These are phyloP conservation scores for Quercus agrifolia DNA, from an alignment of 306 rosid species.

Conservation along the genomic window DNA sequence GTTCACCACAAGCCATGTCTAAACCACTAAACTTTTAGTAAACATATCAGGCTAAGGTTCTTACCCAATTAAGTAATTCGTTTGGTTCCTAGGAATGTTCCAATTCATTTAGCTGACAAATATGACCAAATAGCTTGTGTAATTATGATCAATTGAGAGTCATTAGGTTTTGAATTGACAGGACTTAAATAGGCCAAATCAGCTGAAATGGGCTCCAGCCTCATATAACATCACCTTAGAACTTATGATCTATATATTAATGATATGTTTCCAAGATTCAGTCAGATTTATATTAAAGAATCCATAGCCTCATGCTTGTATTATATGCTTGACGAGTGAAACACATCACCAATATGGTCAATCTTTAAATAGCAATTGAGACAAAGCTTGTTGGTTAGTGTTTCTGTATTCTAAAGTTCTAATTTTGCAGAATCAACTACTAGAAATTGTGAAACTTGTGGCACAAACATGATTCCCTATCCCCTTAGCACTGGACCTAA, in stretches of 20 bases:
- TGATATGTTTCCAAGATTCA: background rate
- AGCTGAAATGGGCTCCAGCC: background rate
- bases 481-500: slow-evolving; percentile 66
- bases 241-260: background rate
- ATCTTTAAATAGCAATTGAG: background rate
- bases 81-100: no score
- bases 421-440: slow-evolving; percentile 48
- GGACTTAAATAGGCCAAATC: background rate
- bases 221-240: background rate
- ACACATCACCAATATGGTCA: background rate
- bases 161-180: background rate
- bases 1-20: no score
- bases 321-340: background rate
- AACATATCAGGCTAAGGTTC: no score
- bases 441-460: slow-evolving; percentile 62
- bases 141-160: background rate
- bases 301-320: background rate
- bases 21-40: no score
- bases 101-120: no score
- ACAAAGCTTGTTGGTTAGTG: background rate
- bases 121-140: background rate
- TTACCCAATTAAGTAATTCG: no score
- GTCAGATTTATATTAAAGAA: background rate
- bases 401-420: slow-evolving; percentile 13
- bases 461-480: slow-evolving; percentile 70